These are phyloP conservation scores for Apophysomyces variabilis DNA, from an alignment of 371 early-diverging fungal species.

Conservation along the genomic window DNA sequence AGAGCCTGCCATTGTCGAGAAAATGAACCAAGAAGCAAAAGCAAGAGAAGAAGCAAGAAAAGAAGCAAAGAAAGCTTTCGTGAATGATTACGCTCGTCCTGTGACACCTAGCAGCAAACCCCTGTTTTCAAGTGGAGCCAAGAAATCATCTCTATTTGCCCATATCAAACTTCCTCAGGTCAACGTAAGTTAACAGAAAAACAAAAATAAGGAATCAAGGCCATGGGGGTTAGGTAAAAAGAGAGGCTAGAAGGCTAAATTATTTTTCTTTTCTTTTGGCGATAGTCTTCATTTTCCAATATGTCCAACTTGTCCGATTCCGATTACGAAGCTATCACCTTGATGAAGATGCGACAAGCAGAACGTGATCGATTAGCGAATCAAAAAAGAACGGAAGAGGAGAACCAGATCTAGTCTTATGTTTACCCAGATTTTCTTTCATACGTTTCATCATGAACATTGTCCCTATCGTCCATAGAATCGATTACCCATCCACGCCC, in stretches of 20 bases:
- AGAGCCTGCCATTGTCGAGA: conserved; percentile 49
- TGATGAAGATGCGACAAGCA: conserved; percentile 34
- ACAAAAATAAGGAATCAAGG: too few species aligned
- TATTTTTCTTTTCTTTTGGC: neutral
- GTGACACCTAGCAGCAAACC: conserved; percentile 35
- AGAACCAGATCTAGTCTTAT: neutral
- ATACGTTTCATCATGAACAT: neutral
- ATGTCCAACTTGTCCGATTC: conserved; percentile 33
- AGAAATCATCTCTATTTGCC: neutral
- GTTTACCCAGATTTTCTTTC: neutral
- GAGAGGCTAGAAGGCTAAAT: conserved; percentile 2
- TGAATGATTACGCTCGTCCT: conserved; percentile 18
- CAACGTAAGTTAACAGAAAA: neutral
- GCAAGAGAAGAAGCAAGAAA: conserved; percentile 37
- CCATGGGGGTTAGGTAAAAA: neutral
- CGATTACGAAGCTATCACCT: conserved; percentile 15
- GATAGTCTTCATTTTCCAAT: conserved; percentile 21
- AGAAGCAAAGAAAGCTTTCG: conserved; percentile 32
- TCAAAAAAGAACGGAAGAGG: conserved; percentile 12
- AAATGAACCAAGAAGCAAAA: conserved; percentile 34
- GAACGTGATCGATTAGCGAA: conserved; percentile 34
- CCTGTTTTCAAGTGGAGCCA: conserved; percentile 27
- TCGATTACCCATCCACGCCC: too few species aligned
- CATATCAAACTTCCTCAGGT: neutral
- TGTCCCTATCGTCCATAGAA: too few species aligned